Base-by-base conservation (phyloP, 2,329 filamentous ascomycete species). In the Colletotrichum eleusines region DNA sequence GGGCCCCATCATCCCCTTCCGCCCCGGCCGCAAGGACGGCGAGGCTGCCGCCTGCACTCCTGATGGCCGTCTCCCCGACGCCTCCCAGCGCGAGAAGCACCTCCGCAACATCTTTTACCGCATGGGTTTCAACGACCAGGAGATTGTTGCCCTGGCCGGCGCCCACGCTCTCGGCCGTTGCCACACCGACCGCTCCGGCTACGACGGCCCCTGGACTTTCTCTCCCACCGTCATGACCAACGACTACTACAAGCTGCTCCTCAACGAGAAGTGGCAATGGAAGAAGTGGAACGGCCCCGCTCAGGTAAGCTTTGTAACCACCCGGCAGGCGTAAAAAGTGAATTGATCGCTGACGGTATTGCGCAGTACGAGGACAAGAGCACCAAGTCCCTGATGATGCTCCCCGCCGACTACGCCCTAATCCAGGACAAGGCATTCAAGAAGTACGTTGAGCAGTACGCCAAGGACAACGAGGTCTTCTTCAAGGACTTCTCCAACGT, bases 81-180 rank as follows among this genome's bases (percentile, higher is more conserved):
- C 88, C 62, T 81, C 89, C 76, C 89, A 98, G 87, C 92, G 89
- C 72, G 86, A 90, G 73, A 89, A 90, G 79, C 95, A 98, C 84
- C 88, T 98, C 76, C 92, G 96, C 78, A 89, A 89, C 84, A 95
- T 98, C 86, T 99, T 98, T 84, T 89, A 91, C 82, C 94, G 95
- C 80, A 98, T 98, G 95, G 95, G 95, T 75, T 98, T 98, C 88
- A 92, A 96, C 82, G 95, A 99, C 84, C 93, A 93, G 78, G 95
- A 98, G 84, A 98, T 98, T 79, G 95, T 98, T 55, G 96, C 95
- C 38, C 89, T 98, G 63, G 87, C 88, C 31, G 94, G 94, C 75
- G 94, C 92, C 59, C 94, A 97, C 84, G 92, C 94, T 63, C 89
- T 97, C 46, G 95, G 95, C 73, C 93, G 95, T 75, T 97, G 93